Conservation (phyloP, 2,329 filamentous ascomycete species). For the Trichoderma afroharzianum region DNA sequence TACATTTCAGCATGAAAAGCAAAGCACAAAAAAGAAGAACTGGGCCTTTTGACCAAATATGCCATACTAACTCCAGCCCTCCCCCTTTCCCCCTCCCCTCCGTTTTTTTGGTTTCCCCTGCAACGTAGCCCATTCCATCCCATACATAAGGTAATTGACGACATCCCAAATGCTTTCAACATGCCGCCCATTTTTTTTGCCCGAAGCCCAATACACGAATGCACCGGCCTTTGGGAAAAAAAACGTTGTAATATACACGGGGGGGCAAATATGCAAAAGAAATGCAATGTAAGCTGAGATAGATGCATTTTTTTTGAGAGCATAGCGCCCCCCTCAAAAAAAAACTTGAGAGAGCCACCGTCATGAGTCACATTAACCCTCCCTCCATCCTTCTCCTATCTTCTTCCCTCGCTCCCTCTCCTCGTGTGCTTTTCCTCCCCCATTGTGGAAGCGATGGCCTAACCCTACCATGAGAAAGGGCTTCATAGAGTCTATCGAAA, state of each 20-base stretch:
- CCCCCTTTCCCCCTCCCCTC: neutral
- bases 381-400: neutral
- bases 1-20: conserved; percentile 30
- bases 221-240: conserved; percentile 5
- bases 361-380: conserved; percentile 5
- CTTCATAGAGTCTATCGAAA: conserved; percentile 15
- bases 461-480: neutral
- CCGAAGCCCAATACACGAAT: conserved; percentile 8
- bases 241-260: conserved; percentile 12
- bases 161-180: conserved; percentile 1
- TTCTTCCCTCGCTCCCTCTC: neutral
- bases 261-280: neutral
- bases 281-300: neutral
- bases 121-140: conserved; percentile 7
- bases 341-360: conserved; percentile 4
- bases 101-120: conserved; percentile 14
- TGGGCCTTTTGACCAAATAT: conserved; percentile 7
- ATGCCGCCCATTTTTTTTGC: conserved; percentile 2
- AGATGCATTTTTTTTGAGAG: neutral
- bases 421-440: neutral
- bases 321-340: neutral
- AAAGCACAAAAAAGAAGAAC: neutral
- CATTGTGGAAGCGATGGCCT: neutral
- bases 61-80: conserved; percentile 1
- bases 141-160: neutral